Conservation (phyloP, 805 yeast genomes). For the Starmera quercuum region DNA sequence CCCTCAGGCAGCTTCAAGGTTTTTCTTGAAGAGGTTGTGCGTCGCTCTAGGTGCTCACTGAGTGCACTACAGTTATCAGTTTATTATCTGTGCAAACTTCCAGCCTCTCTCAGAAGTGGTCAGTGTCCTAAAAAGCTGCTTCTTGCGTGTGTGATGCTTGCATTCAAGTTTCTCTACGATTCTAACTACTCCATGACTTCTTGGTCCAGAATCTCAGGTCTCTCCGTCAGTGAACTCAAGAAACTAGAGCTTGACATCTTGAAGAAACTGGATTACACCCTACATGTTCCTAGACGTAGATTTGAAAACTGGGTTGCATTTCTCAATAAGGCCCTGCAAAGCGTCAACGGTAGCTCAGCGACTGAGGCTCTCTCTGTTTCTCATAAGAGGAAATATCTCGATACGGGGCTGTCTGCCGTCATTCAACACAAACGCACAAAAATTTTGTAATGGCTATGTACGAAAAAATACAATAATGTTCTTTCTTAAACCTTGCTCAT, state of each 20-base stretch:
- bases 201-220: conserved; percentile 73
- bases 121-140: conserved; percentile 60
- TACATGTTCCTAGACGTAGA: conserved; percentile 41
- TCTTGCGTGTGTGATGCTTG: conserved; percentile 58
- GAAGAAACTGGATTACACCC: conserved; percentile 44
- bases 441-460: no score
- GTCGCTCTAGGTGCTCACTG: conserved; percentile 50
- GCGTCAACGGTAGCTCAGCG: no score
- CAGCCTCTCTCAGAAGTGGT: conserved; percentile 17
- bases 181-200: conserved; percentile 58
- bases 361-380: no score
- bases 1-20: conserved; percentile 5
- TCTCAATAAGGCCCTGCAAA: neutral
- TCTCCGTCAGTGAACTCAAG: conserved; percentile 41
- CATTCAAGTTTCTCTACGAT: conserved; percentile 70
- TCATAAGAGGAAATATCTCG: no score
- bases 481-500: no score
- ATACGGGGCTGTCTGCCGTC: no score
- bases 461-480: no score
- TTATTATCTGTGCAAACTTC: conserved; percentile 50
- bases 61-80: conserved; percentile 60
- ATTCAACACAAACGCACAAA: no score
- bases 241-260: conserved; percentile 48
- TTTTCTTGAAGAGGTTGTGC: conserved; percentile 34
- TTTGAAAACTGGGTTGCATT: conserved; percentile 35